phyloP scores from a whole-genome alignment of 2,329 filamentous ascomycete genomes.

The Lachnellula arida region DNA sequence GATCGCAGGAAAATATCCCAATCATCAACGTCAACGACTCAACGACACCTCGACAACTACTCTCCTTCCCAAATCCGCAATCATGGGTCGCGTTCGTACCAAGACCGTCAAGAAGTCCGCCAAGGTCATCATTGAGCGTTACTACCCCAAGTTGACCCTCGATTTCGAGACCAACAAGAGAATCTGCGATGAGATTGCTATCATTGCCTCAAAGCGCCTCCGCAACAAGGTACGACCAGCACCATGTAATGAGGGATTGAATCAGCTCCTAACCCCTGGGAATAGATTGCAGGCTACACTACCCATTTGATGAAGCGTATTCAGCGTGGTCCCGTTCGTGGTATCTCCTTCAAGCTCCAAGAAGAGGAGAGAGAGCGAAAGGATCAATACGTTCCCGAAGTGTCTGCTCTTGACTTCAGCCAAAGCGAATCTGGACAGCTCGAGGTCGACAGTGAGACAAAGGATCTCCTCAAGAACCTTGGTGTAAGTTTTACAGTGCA shows the following conservation, averaged over 20 bases:
- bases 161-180: constrained; percentile 99
- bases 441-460: constrained; percentile 95
- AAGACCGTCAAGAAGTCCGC: constrained; percentile 53
- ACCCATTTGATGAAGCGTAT: constrained; percentile 99
- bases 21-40: background rate
- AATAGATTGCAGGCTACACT: constrained; percentile 93
- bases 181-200: constrained; percentile 99
- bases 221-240: constrained; percentile 82
- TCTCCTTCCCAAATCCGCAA: constrained; percentile 25
- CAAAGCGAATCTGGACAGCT: constrained; percentile 93
- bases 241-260: background rate
- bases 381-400: constrained; percentile 99
- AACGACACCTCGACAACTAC: background rate
- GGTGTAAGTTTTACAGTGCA: constrained; percentile 65
- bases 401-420: constrained; percentile 97
- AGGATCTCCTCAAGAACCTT: constrained; percentile 97
- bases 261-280: background rate
- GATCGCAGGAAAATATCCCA: background rate
- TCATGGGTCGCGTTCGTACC: constrained; percentile 41
- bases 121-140: constrained; percentile 99
- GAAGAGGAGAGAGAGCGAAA: constrained; percentile 99
- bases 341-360: constrained; percentile 99
- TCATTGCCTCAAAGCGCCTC: constrained; percentile 98
- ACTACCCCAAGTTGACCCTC: constrained; percentile 96
- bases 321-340: constrained; percentile 96